Percentiles rank a stretch among this genome's conserved stretches.
Evolutionary conservation across 2,329 filamentous ascomycete species (phyloP).

Genomic region (Monosporascus sp.): DNA sequence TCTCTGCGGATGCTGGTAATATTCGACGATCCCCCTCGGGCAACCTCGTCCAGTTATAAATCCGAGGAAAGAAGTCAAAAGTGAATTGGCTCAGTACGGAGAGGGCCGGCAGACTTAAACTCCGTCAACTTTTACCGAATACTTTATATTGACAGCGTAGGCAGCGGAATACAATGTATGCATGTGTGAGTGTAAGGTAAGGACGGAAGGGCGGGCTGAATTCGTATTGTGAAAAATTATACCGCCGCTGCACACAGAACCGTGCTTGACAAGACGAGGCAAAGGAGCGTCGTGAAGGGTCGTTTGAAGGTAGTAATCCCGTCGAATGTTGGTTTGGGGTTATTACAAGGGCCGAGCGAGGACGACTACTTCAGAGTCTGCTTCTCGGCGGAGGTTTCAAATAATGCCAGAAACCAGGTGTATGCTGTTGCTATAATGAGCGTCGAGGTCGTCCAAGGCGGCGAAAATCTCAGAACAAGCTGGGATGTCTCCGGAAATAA

Average conservation of each 20-base stretch:
- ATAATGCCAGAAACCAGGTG: neutral
- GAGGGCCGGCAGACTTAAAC: neutral
- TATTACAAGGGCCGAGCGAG: neutral
- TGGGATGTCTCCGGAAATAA: neutral
- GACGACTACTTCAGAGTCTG: neutral
- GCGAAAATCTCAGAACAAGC: neutral
- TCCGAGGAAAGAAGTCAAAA: slow-evolving; percentile 16
- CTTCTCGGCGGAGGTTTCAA: neutral
- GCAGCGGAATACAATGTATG: neutral
- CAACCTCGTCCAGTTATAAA: slow-evolving; percentile 12
- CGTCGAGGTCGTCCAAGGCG: neutral
- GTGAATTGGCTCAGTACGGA: slow-evolving; percentile 5
- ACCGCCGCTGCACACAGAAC: neutral
- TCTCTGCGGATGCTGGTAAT: slow-evolving; percentile 24
- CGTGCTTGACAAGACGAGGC: neutral
- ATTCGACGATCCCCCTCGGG: slow-evolving; percentile 4
- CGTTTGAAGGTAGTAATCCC: neutral
- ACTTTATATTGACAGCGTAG: neutral
- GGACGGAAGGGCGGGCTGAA: neutral
- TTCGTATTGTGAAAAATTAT: neutral
- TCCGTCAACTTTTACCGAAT: neutral
- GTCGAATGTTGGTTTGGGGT: neutral
- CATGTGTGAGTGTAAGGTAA: neutral
- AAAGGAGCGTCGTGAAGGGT: neutral
- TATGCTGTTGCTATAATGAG: neutral